Evolutionary conservation across 1,139 yeast species (phyloP).

Genomic region (Hyphopichia khmerensis): DNA sequence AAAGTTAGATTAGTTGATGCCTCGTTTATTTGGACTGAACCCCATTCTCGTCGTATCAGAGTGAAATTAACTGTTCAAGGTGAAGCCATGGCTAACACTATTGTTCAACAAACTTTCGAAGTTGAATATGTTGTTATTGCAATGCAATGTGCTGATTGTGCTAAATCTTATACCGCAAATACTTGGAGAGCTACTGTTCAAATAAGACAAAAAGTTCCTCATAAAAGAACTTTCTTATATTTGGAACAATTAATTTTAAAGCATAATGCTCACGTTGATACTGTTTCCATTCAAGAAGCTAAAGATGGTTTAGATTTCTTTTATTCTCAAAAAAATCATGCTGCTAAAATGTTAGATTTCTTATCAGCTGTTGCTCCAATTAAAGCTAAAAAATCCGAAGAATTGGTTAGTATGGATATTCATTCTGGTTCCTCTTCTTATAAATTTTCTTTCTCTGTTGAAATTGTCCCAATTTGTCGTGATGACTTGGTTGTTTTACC

Average conservation of each 20-base stretch:
- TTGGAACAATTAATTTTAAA: conserved; percentile 91
- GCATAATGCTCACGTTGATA: conserved; percentile 93
- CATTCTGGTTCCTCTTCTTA: conserved; percentile 87
- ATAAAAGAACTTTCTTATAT: conserved; percentile 92
- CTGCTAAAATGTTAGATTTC: conserved; percentile 91
- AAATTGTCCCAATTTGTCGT: conserved; percentile 95
- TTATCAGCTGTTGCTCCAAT: conserved; percentile 85
- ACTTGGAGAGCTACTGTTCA: conserved; percentile 98
- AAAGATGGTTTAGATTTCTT: conserved; percentile 95
- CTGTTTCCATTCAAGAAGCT: conserved; percentile 88
- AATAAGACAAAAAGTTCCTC: conserved; percentile 95
- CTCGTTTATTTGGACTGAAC: conserved; percentile 97
- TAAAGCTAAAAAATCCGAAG: conserved; percentile 81
- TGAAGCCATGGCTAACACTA: conserved; percentile 89
- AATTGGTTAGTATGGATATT: conserved; percentile 86
- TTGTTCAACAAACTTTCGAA: conserved; percentile 92
- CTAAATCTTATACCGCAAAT: conserved; percentile 90
- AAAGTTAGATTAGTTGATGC: conserved; percentile 93
- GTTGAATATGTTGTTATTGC: conserved; percentile 93
- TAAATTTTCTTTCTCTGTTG: conserved; percentile 90
- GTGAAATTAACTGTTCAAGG: conserved; percentile 94
- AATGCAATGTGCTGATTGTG: conserved; percentile 99
- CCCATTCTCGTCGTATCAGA: conserved; percentile 93
- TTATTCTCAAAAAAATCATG: conserved; percentile 86
- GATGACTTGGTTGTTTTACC: conserved; percentile 95